These are phyloP conservation scores for Eutrema salsugineum DNA, from an alignment of 441 rosid genomes.

Conservation along the genomic window DNA sequence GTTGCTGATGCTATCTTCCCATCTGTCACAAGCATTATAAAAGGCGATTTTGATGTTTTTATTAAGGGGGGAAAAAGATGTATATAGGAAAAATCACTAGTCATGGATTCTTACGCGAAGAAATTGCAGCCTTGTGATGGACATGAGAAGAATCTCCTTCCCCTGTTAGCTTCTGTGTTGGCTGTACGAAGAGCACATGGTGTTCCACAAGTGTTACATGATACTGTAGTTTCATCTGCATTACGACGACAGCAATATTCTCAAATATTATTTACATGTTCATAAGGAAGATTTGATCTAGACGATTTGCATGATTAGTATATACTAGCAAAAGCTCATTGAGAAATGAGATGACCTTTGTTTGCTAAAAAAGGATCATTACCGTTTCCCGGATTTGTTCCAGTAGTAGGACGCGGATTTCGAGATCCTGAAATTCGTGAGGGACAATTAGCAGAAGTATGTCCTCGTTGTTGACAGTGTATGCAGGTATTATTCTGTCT, in stretches of 20 bases:
- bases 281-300: background rate
- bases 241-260: background rate
- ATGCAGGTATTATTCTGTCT: conserved; percentile 52
- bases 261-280: background rate
- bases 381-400: conserved; percentile 51
- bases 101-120: conserved; percentile 49
- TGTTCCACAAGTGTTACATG: conserved; percentile 72
- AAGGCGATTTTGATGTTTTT: background rate
- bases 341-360: background rate
- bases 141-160: conserved; percentile 91
- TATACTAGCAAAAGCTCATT: background rate
- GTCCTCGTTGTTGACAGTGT: conserved; percentile 81
- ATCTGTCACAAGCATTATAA: conserved; percentile 42
- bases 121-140: conserved; percentile 80
- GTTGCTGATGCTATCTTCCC: conserved; percentile 76
- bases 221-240: conserved; percentile 65
- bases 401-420: conserved; percentile 42
- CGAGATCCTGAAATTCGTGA: conserved; percentile 46
- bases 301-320: background rate
- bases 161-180: conserved; percentile 83
- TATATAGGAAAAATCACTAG: background rate
- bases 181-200: conserved; percentile 75
- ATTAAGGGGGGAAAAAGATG: background rate
- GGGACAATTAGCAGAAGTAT: conserved; percentile 73
- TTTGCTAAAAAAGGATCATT: conserved; percentile 19